Conservation (phyloP, 2,329 filamentous ascomycete species). For the Phaeomoniella chlamydospora region DNA sequence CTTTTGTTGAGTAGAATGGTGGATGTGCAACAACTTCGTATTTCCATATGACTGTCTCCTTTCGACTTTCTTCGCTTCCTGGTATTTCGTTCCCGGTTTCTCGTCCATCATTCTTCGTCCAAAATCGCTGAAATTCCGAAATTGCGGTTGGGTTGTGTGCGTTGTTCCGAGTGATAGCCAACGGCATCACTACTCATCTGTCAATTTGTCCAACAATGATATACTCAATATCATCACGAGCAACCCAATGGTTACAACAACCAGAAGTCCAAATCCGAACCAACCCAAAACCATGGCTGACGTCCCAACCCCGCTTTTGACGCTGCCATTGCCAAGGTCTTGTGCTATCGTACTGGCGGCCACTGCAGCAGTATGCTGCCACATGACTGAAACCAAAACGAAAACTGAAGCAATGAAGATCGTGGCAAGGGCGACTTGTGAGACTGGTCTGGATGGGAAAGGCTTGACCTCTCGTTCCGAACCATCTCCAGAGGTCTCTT, state of each 20-base stretch:
- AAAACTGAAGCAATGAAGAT: constrained; percentile 62
- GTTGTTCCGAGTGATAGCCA: too few relatives aligned
- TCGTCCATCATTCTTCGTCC: too few relatives aligned
- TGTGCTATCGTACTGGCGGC: constrained; percentile 87
- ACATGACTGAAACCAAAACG: constrained; percentile 47
- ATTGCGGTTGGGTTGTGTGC: too few relatives aligned
- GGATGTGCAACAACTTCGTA: too few relatives aligned
- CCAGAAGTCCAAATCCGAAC: constrained; percentile 88
- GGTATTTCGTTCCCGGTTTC: too few relatives aligned
- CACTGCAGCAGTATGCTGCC: constrained; percentile 80
- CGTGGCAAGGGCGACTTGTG: constrained; percentile 81
- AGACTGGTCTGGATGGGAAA: constrained; percentile 83
- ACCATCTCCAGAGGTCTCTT: constrained; percentile 67
- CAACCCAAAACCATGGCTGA: constrained; percentile 94
- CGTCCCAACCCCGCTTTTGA: constrained; percentile 77
- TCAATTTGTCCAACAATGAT: constrained; percentile 52
- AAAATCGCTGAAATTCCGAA: too few relatives aligned
- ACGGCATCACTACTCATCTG: constrained; percentile 21
- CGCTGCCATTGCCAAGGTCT: constrained; percentile 80
- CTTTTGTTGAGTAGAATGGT: too few relatives aligned
- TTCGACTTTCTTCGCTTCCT: too few relatives aligned
- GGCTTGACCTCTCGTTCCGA: constrained; percentile 85
- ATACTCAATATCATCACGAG: constrained; percentile 96
- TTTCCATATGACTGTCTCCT: too few relatives aligned
- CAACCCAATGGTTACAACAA: constrained; percentile 87